Conservation (phyloP, 177 flowering plant species). For the Vitis hybrid region DNA sequence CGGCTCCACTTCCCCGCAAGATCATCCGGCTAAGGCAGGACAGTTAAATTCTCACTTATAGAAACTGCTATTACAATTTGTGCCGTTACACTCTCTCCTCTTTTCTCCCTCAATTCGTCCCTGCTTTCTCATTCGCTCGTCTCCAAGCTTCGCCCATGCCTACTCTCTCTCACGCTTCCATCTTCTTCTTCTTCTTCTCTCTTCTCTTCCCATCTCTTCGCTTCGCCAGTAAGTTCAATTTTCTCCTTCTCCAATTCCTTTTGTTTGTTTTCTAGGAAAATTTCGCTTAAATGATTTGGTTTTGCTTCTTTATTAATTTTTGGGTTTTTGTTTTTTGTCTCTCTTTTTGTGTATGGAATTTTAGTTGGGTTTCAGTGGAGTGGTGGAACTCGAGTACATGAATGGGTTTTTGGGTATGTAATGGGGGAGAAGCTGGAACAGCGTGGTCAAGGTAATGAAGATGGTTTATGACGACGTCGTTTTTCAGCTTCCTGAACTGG, state of each 20-base stretch:
- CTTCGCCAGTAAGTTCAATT: slow-evolving; percentile 20
- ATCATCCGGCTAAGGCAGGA: no score
- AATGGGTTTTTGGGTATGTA: background rate
- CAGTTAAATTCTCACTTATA: no score
- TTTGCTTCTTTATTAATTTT: background rate
- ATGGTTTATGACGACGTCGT: background rate
- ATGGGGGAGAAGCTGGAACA: no score
- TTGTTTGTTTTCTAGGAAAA: slow-evolving; percentile 3
- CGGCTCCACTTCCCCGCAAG: no score
- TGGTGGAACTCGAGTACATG: background rate
- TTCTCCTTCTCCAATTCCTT: background rate
- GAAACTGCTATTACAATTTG: no score
- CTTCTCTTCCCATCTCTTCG: slow-evolving; percentile 12
- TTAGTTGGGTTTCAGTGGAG: background rate
- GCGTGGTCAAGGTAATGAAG: no score
- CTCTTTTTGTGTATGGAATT: background rate
- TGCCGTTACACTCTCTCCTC: slow-evolving; percentile 4
- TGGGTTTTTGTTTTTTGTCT: background rate
- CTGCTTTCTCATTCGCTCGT: background rate
- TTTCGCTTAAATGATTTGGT: background rate
- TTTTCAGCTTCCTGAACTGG: background rate
- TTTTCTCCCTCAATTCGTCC: background rate
- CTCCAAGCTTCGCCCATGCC: slow-evolving; percentile 2
- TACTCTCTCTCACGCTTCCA: slow-evolving; percentile 3
- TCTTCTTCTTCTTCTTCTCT: slow-evolving; percentile 16